Conservation (phyloP, 2,329 filamentous ascomycete genomes). For the Paecilomyces sp. region DNA sequence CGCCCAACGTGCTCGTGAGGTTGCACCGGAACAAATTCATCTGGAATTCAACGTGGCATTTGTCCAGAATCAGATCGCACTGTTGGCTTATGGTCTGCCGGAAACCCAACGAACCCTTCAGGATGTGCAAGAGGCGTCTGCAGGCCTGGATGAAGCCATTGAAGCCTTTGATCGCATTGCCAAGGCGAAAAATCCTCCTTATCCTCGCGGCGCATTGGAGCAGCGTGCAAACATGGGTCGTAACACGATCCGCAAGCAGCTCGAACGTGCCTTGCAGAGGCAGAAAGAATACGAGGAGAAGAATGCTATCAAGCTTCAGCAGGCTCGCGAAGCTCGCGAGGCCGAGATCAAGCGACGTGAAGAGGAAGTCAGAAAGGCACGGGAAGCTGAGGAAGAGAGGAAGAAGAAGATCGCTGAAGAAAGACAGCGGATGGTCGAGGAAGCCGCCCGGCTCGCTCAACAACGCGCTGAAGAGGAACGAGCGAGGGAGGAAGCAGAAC, state of each 20-base stretch:
- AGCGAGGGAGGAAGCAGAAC: slow-evolving; percentile 63
- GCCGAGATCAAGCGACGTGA: slow-evolving; percentile 72
- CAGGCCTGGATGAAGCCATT: slow-evolving; percentile 81
- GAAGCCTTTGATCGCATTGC: slow-evolving; percentile 56
- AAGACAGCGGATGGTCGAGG: slow-evolving; percentile 69
- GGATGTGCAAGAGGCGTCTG: slow-evolving; percentile 72
- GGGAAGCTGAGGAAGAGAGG: slow-evolving; percentile 64
- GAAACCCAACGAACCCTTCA: slow-evolving; percentile 70
- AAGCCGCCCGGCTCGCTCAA: slow-evolving; percentile 65
- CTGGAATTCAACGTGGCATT: slow-evolving; percentile 98
- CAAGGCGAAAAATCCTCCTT: slow-evolving; percentile 63
- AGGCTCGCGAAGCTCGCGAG: slow-evolving; percentile 72
- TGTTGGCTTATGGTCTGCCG: slow-evolving; percentile 64
- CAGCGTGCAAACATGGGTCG: slow-evolving; percentile 95
- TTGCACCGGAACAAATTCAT: slow-evolving; percentile 76
- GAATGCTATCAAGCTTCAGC: slow-evolving; percentile 79
- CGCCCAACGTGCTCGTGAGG: slow-evolving; percentile 61
- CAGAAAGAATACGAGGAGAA: slow-evolving; percentile 90
- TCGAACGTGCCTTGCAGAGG: slow-evolving; percentile 74
- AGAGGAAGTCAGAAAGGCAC: slow-evolving; percentile 61
- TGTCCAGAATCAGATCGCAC: slow-evolving; percentile 89
- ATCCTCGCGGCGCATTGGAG: slow-evolving; percentile 83
- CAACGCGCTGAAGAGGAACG: slow-evolving; percentile 65
- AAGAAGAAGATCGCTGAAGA: slow-evolving; percentile 81
- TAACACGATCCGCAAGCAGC: slow-evolving; percentile 87